A percentile compares a stretch with the other conserved stretches of the same genome.
Evolutionary conservation across 225 moss, liverwort and hornwort species (phyloP).

Genomic region (Physcomitrium patens): DNA sequence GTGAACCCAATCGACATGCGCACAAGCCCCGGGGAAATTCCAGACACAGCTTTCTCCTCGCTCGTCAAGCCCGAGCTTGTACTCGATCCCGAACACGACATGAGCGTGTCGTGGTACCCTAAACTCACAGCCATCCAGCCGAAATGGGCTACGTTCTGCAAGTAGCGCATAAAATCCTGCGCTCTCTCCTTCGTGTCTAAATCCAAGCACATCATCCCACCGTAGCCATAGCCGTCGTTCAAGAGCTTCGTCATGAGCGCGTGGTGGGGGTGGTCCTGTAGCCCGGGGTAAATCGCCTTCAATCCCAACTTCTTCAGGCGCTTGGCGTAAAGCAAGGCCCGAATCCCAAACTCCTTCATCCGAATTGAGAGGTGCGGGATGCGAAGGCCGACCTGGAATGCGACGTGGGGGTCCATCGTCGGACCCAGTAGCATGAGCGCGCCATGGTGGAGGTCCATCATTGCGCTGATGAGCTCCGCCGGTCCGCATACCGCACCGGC

Average conservation of each 20-base stretch:
- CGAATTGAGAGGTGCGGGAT: slow-evolving; percentile 80
- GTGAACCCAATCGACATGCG: slow-evolving; percentile 94
- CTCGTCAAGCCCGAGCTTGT: slow-evolving; percentile 68
- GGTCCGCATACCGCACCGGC: slow-evolving; percentile 90
- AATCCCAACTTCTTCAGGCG: slow-evolving; percentile 74
- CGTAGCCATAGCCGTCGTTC: slow-evolving; percentile 83
- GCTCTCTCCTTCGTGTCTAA: slow-evolving; percentile 77
- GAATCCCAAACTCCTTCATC: slow-evolving; percentile 82
- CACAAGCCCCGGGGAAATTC: slow-evolving; percentile 78
- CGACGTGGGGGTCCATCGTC: slow-evolving; percentile 92
- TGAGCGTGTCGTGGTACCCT: slow-evolving; percentile 90
- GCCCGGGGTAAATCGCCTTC: slow-evolving; percentile 83
- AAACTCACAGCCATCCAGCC: slow-evolving; percentile 88
- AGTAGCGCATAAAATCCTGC: slow-evolving; percentile 74
- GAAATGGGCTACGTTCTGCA: slow-evolving; percentile 85
- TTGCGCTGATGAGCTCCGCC: slow-evolving; percentile 75
- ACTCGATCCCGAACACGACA: slow-evolving; percentile 78
- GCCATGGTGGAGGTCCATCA: slow-evolving; percentile 90
- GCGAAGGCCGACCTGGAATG: slow-evolving; percentile 79
- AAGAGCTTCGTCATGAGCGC: slow-evolving; percentile 65
- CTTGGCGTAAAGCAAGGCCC: slow-evolving; percentile 68
- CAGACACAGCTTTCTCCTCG: slow-evolving; percentile 49
- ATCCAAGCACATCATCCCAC: slow-evolving; percentile 91
- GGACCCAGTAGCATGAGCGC: slow-evolving; percentile 91
- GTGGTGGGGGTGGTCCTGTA: slow-evolving; percentile 85